Evolutionary conservation across 768 basidiomycete genomes (phyloP), one percentile per base, ranked within the genome.

Genomic region (Mycena filopes): DNA sequence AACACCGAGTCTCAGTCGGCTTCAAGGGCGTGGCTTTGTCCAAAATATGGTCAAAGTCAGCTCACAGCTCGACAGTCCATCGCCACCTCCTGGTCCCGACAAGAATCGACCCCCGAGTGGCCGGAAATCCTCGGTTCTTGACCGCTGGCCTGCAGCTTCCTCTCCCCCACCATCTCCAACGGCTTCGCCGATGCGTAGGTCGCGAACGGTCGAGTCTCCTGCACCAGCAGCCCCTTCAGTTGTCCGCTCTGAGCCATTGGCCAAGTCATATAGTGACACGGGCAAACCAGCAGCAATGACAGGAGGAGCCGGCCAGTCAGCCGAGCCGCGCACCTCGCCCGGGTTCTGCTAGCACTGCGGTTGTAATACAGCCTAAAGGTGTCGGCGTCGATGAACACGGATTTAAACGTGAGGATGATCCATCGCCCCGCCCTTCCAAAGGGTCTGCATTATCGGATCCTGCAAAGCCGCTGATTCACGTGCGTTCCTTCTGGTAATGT

Each of bases 1-100:
- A 4, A 93, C 92, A 2, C 94, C 94, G 0, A 94, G 92, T 74
- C 86, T 95, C 33, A 94, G 91, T 65, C 81, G 93, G 64, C 77
- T 95, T 20, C 89, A 94, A 71, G 94, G 94, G 21, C 88, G 94
- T 42, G 94, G 94, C 5, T 94, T 95, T 72, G 94, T 95, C 3
- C 90, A 92, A 75, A 92, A 84, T 66, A 88, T 93, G 80, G 90
- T 95, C 36, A 89, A 90, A 76, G 89, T 83, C 49, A 92, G 87
- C 70, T 80, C 84, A 20, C 80, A 85, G 66, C 75, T 89, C 6
- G 84, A 76, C 20, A 76, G 82, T 49, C 74, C 84, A 0, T 45
- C 77, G 16, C 71, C 77, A 63, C 76, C 77, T 51, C 74, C 78
- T 12, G 67, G 64, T 53, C 70, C 77, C n/a, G 77, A 77, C 58